Evolutionary conservation across 2,329 filamentous ascomycete species (phyloP).

Genomic region (Aspergillus intermedius): DNA sequence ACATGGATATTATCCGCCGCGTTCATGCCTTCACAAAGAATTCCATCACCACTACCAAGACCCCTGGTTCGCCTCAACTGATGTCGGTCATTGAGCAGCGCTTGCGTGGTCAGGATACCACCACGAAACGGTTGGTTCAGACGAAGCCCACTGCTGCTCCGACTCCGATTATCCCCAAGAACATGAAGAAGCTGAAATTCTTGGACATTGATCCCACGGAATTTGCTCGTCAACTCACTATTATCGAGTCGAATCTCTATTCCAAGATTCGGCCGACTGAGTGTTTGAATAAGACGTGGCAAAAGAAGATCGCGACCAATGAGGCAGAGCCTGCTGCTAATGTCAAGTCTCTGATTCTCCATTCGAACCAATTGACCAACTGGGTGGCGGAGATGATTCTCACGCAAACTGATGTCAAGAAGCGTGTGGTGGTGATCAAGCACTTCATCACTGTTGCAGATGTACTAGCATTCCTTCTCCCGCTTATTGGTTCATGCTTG

Average conservation of each 20-base stretch:
- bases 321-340: conserved; percentile 78
- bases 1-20: conserved; percentile 76
- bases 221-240: conserved; percentile 94
- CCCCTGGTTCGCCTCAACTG: conserved; percentile 75
- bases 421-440: conserved; percentile 94
- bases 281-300: conserved; percentile 97
- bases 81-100: conserved; percentile 86
- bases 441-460: conserved; percentile 96
- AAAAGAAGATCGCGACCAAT: conserved; percentile 75
- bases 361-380: conserved; percentile 98
- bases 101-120: conserved; percentile 77
- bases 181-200: conserved; percentile 99
- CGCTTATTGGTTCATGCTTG: conserved; percentile 1
- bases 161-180: conserved; percentile 88
- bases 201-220: conserved; percentile 92
- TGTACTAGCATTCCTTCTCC: conserved; percentile 44
- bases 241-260: conserved; percentile 91
- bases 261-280: conserved; percentile 94
- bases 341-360: conserved; percentile 90
- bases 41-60: conserved; percentile 87
- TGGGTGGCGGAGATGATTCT: conserved; percentile 99
- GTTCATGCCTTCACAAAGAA: conserved; percentile 89
- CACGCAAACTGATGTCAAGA: conserved; percentile 88
- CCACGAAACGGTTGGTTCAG: conserved; percentile 77
- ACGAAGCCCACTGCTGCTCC: conserved; percentile 79